Evolutionary conservation across 345 rosid genomes (phyloP), one percentile per base, ranked within the genome.

Genomic region (Gossypium anomalum): DNA sequence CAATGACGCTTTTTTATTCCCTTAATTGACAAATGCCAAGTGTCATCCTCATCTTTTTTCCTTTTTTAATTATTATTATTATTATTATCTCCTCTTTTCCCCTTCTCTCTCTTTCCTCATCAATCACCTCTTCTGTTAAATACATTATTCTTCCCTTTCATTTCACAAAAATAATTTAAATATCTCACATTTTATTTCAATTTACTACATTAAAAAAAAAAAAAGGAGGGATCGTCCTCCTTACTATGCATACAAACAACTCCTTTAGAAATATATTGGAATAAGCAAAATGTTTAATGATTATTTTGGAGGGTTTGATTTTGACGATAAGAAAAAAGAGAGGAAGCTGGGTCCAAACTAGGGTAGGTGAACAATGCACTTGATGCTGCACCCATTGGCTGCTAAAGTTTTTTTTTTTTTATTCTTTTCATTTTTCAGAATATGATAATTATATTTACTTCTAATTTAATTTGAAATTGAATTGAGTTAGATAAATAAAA

Each of bases 1-100:
- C 84, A 75, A 73, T 78, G 49, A 73, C 44, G 47, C 15, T 25
- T 25, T 60, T 12, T 60, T 25, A 25, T 44, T 49, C 49, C 45
- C 61, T 47, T 74, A 6, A 66, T 38, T 44, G 82, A 70, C 79
- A 75, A 69, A 60, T 65, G 80, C 75, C 80, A 77, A 55, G 62
- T 65, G 20, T 72, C 75, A 51, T 53, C 58, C 72, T 19, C 13
- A 58, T 58, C 57, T 66, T 45, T 8, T 64, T 22, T 29, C 15
- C 65, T n/a, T 25, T 67, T 48, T 58, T 49, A 25, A 10, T 44
- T 43, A 56, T 38, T 64, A 65, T 11, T 53, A 27, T 64, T 14
- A 58, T 23, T 22, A 58, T 19, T 20, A 38, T 34, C 38, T 34
- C 9, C 12, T 12, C 8, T 27, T 15, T 14, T 12, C 1, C 20